Evolutionary conservation across 805 yeast genomes (phyloP), one percentile per base, ranked within the genome.

Genomic region (Saccharomyces kudriavzevii): DNA sequence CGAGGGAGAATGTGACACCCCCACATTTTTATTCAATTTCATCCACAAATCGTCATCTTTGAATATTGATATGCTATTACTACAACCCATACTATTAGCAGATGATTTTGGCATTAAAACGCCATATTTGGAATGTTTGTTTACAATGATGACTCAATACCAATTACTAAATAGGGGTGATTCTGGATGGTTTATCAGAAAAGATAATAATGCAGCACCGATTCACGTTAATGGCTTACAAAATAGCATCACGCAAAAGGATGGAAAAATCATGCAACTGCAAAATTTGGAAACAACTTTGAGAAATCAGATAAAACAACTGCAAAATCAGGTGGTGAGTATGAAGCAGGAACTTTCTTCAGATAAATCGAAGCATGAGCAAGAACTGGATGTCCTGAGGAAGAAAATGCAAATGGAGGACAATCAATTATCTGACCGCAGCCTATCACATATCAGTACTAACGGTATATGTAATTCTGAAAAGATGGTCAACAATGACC

Each of bases 81-180:
- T 90, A 56, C 94, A 88, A 64, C 96, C 97, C 8, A 91, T 91
- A 53, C 72, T 89, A 52, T 74, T 89, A 54, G 96, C 94, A 14
- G 96, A 89, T 70, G 96, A 89, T 65, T 79, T 80, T 64, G 84
- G 85, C 49, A 83, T 89, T 50, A 84, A 86, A 63, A 88, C 96
- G 0, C 97, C 97, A 2, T 90, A 90, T 66, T 74, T 91, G 66
- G 97, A 91, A 71, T 88, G 87, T 59, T 73, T 89, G 53, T 91
- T 89, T 66, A 87, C 96, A 2, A 79, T 82, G 52, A 73, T 85
- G 74, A 81, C 86, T 58, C 90, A 85, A 65, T 77, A 74, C 52
- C 75, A 73, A 50, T 76, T 74, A 53, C 70, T 79, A 53, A 83
- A 82, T 57, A 56, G 58, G 3, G 73, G 73, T n/a, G 59, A 68